Evolutionary conservation across 768 basidiomycete genomes (phyloP), one percentile per base, ranked within the genome.

Genomic region (Gelatoporia subvermispora): DNA sequence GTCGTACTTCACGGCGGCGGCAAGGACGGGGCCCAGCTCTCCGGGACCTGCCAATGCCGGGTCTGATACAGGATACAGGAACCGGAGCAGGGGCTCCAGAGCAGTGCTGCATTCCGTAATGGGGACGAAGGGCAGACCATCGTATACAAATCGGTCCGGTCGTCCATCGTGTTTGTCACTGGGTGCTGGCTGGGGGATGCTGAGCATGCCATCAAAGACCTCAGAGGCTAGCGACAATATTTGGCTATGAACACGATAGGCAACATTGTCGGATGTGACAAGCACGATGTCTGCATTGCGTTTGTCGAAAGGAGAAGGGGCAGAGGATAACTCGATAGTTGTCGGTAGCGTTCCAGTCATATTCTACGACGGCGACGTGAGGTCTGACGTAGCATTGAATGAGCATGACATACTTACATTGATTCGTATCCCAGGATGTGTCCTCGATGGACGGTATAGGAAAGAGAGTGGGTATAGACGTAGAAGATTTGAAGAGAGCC

Each of bases 141-240:
- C 23, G 4, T 31, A 31, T 13, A 31, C 5, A 5, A 13, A 13
- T 13, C 13, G 28, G 13, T 13, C 28, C 28, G 13, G 7, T 31
- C 28, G 7, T 13, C 5, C 13, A 31, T 31, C 13, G 28, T 5
- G 13, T 13, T 31, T 13, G 28, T 13, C 13, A 13, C 13, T 46
- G 3, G 45, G 39, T 2, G 44, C 41, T 2, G 56, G 50, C 28
- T 54, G 56, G 5, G 55, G 54, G 18, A 58, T 37, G 25, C 47
- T 43, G 51, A 61, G 51, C 55, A 61, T 53, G 46, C 53, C 54
- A 15, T 54, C 49, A 43, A 57, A 57, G 37, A 57, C 47, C 41
- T 35, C 45, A 9, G 56, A 57, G 7, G 52, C 49, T 28, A 53
- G 47, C 22, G 50, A 45, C 24, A 57, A 48, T 11, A 57, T 51